These are phyloP conservation scores for Vitis amurensis DNA, from an alignment of 164 flowering plant species.

Conservation along the genomic window DNA sequence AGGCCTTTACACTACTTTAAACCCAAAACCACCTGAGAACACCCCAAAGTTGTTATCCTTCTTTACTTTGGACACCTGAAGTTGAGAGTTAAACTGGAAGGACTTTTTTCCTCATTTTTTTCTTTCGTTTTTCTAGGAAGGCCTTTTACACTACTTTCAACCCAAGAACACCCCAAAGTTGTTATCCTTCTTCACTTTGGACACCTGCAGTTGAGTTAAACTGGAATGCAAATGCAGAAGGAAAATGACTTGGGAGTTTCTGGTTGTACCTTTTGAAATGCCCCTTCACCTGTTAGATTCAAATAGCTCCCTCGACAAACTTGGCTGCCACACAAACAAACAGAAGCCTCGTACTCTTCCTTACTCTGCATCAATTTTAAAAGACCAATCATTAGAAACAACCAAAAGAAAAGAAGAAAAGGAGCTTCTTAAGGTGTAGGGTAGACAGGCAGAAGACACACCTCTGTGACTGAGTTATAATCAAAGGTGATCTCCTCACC, in stretches of 20 bases:
- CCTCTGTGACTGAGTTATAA: slow-evolving; percentile 99
- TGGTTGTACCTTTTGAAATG: slow-evolving; percentile 74
- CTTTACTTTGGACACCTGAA: too few relatives aligned
- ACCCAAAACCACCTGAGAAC: too few relatives aligned
- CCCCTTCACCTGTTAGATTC: slow-evolving; percentile 95
- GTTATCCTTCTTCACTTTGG: not conserved
- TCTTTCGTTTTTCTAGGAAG: too few relatives aligned
- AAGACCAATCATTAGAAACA: slow-evolving; percentile 3
- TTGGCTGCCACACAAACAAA: slow-evolving; percentile 97
- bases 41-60: too few relatives aligned
- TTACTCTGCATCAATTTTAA: slow-evolving; percentile 67
- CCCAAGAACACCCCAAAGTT: not conserved
- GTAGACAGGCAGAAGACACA: slow-evolving; percentile 22
- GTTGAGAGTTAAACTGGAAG: too few relatives aligned
- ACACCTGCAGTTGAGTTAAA: not conserved
- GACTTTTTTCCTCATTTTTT: too few relatives aligned
- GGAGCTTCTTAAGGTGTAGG: not conserved
- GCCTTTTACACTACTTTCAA: not conserved
- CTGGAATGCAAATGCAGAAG: not conserved
- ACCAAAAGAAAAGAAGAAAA: not conserved
- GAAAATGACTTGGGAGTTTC: not conserved
- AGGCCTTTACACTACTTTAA: too few relatives aligned
- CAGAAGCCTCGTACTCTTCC: slow-evolving; percentile 98
- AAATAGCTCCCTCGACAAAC: slow-evolving; percentile 98
- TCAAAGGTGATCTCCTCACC: slow-evolving; percentile 99